These are phyloP conservation scores for Fusarium tjaetaba DNA, from an alignment of 2,329 filamentous ascomycete genomes.

Conservation along the genomic window DNA sequence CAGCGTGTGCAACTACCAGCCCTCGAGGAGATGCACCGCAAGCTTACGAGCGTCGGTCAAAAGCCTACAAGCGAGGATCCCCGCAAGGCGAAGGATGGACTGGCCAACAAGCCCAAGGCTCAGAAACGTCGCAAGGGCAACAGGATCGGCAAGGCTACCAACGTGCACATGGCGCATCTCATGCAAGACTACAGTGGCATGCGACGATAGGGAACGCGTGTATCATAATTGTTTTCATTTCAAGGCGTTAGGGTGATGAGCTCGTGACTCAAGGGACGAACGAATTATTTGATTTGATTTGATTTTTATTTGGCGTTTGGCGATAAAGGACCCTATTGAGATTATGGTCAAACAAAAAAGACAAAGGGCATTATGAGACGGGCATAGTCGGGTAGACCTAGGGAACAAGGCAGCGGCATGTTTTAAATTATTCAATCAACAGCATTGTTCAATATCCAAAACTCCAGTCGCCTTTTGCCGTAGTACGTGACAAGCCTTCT, in stretches of 20 bases:
- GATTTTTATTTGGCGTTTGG: conserved; percentile 18
- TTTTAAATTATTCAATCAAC: conserved; percentile 14
- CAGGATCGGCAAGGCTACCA: conserved; percentile 82
- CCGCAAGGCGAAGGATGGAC: conserved; percentile 52
- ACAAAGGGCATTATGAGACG: conserved; percentile 1
- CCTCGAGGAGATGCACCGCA: conserved; percentile 78
- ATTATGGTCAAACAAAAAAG: conserved; percentile 21
- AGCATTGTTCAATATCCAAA: conserved; percentile 10
- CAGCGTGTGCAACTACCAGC: conserved; percentile 80
- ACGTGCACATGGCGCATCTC: conserved; percentile 85
- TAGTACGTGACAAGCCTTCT: background rate
- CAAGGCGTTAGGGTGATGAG: conserved; percentile 22
- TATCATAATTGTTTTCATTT: conserved; percentile 11
- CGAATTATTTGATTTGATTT: background rate
- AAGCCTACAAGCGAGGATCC: conserved; percentile 87
- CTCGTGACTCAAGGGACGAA: background rate
- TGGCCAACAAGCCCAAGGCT: conserved; percentile 71
- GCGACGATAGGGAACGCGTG: conserved; percentile 50
- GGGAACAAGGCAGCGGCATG: conserved; percentile 19
- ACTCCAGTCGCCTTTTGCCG: background rate
- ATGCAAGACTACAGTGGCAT: conserved; percentile 75
- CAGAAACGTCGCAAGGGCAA: conserved; percentile 75
- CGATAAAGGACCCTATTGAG: background rate
- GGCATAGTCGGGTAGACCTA: conserved; percentile 18
- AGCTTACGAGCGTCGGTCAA: conserved; percentile 80